phyloP scores from a whole-genome alignment of 2,329 filamentous ascomycete genomes.

The Trichophyton rubrum region DNA sequence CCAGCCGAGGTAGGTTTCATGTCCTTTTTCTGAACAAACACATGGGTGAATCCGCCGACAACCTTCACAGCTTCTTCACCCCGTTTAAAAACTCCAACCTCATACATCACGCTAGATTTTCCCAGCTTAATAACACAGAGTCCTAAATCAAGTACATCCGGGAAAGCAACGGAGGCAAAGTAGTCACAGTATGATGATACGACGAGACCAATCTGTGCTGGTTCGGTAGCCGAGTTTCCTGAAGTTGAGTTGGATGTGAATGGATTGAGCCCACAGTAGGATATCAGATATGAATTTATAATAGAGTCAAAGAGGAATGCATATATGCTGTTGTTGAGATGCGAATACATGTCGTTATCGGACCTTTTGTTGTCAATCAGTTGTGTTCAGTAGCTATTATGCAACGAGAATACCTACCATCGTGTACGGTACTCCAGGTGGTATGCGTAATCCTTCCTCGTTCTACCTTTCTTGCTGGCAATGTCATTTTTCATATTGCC shows the following conservation, averaged over 20 bases:
- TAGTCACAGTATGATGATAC: slow-evolving; percentile 79
- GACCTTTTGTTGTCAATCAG: slow-evolving; percentile 43
- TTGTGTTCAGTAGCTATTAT: background rate
- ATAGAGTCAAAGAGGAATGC: slow-evolving; percentile 80
- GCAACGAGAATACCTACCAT: slow-evolving; percentile 45
- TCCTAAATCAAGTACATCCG: slow-evolving; percentile 67
- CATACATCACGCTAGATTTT: slow-evolving; percentile 77
- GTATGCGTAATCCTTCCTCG: slow-evolving; percentile 60
- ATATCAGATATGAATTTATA: slow-evolving; percentile 77
- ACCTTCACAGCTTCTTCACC: slow-evolving; percentile 63
- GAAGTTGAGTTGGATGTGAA: slow-evolving; percentile 48
- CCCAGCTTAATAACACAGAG: slow-evolving; percentile 74
- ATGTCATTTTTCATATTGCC: slow-evolving; percentile 20
- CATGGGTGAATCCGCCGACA: slow-evolving; percentile 75
- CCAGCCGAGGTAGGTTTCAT: slow-evolving; percentile 40
- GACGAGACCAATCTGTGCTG: slow-evolving; percentile 65
- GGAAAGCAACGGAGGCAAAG: slow-evolving; percentile 69
- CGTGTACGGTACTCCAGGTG: slow-evolving; percentile 70
- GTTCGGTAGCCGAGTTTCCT: slow-evolving; percentile 2
- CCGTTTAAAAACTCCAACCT: slow-evolving; percentile 72
- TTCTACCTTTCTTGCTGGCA: slow-evolving; percentile 48
- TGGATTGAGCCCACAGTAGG: slow-evolving; percentile 61
- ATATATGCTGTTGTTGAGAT: slow-evolving; percentile 86
- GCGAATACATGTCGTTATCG: slow-evolving; percentile 91
- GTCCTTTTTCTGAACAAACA: slow-evolving; percentile 64